These are phyloP conservation scores for Apiosordaria backusii DNA, from an alignment of 495 filamentous ascomycete genomes.

Conservation along the genomic window DNA sequence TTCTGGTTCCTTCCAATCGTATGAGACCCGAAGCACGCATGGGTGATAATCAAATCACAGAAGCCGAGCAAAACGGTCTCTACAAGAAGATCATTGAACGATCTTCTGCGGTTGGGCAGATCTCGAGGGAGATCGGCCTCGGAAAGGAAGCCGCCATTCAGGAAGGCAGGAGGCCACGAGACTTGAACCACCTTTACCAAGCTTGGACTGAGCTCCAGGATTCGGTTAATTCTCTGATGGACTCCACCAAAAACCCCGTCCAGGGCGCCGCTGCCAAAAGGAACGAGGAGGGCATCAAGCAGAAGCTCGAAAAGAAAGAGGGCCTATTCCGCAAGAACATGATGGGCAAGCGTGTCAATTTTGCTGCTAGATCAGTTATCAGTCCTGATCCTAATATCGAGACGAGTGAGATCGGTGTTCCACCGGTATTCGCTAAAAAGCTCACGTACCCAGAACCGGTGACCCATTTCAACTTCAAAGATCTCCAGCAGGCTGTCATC, in stretches of 20 bases:
- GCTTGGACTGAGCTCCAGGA: slow-evolving; percentile 83
- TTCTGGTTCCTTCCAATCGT: slow-evolving; percentile 87
- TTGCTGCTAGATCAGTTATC: slow-evolving; percentile 95
- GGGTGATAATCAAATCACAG: slow-evolving; percentile 71
- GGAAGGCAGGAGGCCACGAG: slow-evolving; percentile 38
- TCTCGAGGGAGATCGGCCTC: slow-evolving; percentile 61
- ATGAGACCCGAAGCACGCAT: slow-evolving; percentile 86
- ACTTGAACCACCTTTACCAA: slow-evolving; percentile 44
- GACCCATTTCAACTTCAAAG: slow-evolving; percentile 92
- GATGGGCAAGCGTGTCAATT: slow-evolving; percentile 99
- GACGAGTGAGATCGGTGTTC: slow-evolving; percentile 97
- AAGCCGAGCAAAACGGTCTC: slow-evolving; percentile 77
- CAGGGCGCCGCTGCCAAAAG: slow-evolving; percentile 65
- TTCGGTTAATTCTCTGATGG: slow-evolving; percentile 83
- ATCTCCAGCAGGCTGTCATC: slow-evolving; percentile 92
- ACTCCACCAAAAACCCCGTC: slow-evolving; percentile 76
- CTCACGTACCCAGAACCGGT: slow-evolving; percentile 97
- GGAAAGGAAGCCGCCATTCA: slow-evolving; percentile 41
- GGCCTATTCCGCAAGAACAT: slow-evolving; percentile 98
- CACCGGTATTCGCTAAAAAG: slow-evolving; percentile 92
- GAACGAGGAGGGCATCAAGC: slow-evolving; percentile 88
- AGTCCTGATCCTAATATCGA: slow-evolving; percentile 98
- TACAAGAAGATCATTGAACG: slow-evolving; percentile 76
- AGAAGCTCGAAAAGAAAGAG: slow-evolving; percentile 97
- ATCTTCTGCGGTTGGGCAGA: slow-evolving; percentile 66